These are phyloP conservation scores for Colletotrichum lini DNA, from an alignment of 2,329 filamentous ascomycete genomes.

Conservation along the genomic window DNA sequence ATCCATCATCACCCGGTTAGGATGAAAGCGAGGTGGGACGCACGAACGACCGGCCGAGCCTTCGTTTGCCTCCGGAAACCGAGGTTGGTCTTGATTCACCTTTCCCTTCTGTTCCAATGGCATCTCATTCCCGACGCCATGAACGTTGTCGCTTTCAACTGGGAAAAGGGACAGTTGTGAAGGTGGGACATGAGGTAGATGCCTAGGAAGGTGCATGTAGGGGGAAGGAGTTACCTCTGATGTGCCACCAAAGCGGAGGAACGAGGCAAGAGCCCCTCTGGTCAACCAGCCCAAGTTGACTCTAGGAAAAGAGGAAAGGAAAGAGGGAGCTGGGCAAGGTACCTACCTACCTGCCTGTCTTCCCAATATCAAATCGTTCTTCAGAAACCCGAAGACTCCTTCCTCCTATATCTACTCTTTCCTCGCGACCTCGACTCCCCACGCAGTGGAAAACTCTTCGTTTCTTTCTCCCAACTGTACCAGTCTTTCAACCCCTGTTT, in stretches of 20 bases:
- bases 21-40: too few species aligned
- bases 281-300: neutral
- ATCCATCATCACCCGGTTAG: too few species aligned
- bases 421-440: neutral
- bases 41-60: neutral
- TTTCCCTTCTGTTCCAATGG: neutral
- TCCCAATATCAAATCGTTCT: too few species aligned
- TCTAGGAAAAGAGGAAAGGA: neutral
- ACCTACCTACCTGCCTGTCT: neutral
- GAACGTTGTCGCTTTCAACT: neutral
- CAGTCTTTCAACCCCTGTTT: neutral
- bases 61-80: neutral
- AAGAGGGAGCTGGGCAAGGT: neutral
- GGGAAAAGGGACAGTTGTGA: neutral
- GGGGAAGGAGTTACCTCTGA: neutral
- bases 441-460: neutral
- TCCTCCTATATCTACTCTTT: constrained; percentile 30
- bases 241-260: neutral
- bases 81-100: neutral
- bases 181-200: neutral
- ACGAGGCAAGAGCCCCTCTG: neutral
- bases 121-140: too few species aligned
- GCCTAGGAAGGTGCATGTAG: neutral
- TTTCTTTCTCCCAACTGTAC: neutral
- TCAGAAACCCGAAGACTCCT: constrained; percentile 1